phyloP scores from a whole-genome alignment of 1,284 basidiomycete genomes.

The Tilletia indica region DNA sequence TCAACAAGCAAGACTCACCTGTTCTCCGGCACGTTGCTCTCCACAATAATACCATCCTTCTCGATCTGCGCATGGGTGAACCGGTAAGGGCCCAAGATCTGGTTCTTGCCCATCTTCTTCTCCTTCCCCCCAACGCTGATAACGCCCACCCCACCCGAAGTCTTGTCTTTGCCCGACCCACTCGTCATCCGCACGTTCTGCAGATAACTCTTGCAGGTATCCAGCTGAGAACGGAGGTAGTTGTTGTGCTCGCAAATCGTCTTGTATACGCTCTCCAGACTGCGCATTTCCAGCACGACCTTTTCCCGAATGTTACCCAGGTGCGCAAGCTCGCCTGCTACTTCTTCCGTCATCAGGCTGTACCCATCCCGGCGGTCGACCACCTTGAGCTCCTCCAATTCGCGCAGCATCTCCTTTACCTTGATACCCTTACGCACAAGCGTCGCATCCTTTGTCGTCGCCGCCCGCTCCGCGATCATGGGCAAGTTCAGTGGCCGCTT shows the following conservation, averaged over 20 bases:
- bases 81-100: too few species aligned
- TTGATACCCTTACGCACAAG: conserved; percentile 96
- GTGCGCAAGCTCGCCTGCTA: conserved; percentile 88
- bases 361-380: conserved; percentile 80
- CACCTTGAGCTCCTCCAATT: conserved; percentile 85
- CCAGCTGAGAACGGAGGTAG: conserved; percentile 90
- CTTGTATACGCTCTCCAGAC: conserved; percentile 93
- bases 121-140: too few species aligned
- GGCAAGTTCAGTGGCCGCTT: too few species aligned
- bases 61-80: too few species aligned
- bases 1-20: too few species aligned
- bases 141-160: too few species aligned
- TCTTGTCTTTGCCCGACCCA: conserved; percentile 54
- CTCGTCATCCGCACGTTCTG: conserved; percentile 88
- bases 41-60: too few species aligned
- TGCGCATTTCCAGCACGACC: conserved; percentile 85
- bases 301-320: conserved; percentile 95
- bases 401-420: conserved; percentile 96
- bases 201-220: conserved; percentile 98
- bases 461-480: conserved; percentile 89
- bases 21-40: too few species aligned
- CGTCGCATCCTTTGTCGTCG: conserved; percentile 92
- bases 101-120: too few species aligned
- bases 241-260: conserved; percentile 99
- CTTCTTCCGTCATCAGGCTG: conserved; percentile 94